These are phyloP conservation scores for Dictyostelium citrinum DNA, from an alignment of 78 protist genomes.

Conservation along the genomic window DNA sequence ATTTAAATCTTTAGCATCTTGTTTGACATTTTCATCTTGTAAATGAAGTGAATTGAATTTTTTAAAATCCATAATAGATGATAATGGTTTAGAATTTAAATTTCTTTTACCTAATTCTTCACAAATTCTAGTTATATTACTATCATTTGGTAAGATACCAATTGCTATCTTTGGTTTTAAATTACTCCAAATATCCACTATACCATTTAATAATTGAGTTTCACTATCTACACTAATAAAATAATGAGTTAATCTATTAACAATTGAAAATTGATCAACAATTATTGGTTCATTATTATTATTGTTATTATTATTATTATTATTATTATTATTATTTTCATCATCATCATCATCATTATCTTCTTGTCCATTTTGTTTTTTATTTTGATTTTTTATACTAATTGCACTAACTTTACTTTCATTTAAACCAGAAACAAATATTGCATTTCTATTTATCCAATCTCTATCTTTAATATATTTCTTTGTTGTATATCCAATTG, in stretches of 20 bases:
- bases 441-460: slow-evolving; percentile 18
- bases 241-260: background rate
- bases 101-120: background rate
- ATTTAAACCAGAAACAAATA: background rate
- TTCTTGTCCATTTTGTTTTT: background rate
- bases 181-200: background rate
- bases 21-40: background rate
- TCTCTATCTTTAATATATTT: slow-evolving; percentile 13
- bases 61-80: slow-evolving; percentile 20
- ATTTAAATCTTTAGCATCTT: background rate
- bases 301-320: background rate
- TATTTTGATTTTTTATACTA: background rate
- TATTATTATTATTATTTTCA: background rate
- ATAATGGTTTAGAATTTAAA: slow-evolving; percentile 21
- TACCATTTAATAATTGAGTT: slow-evolving; percentile 10
- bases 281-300: background rate
- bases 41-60: slow-evolving; percentile 11
- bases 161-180: slow-evolving; percentile 10
- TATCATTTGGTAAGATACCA: slow-evolving; percentile 31
- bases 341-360: background rate
- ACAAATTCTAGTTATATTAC: slow-evolving; percentile 1
- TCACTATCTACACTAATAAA: slow-evolving; percentile 38
- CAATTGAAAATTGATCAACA: background rate
- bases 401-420: background rate
- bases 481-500: background rate